Evolutionary conservation across 768 basidiomycete species (phyloP), one percentile per base, ranked within the genome.

Genomic region (Boletus coccyginus): DNA sequence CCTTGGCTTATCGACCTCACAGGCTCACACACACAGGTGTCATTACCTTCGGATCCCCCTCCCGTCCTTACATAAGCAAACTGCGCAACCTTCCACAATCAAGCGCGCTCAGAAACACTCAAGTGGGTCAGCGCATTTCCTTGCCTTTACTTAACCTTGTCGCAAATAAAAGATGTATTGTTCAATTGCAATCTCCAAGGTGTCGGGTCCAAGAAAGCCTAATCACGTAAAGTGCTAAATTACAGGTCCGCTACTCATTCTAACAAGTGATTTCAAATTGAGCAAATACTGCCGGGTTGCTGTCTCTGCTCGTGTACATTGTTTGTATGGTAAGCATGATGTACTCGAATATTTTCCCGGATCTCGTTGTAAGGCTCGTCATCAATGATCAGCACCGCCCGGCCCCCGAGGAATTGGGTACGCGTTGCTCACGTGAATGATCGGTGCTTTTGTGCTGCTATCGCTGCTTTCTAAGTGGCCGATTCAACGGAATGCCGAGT

Each of bases 1-100:
- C 29, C 10, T 10, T 51, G 10, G 10, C 59, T 60, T 60, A 60
- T 53, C 58, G 57, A 35, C n/a, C 46, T n/a, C 33, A 1, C n/a
- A 21, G 21, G 21, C 21, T 21, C 21, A 49, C 43, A 17, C 31
- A 47, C 21, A 21, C 21, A 21, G 21, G 21, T 21, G 21, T 21
- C 21, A 21, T 21, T 21, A 21, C 21, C 1, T 21, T 21, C 32
- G 41, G 41, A 35, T 43, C 27, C 21, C n/a, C 38, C 7, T 31
- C 7, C 51, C 17, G 29, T 16, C 7, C 14, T 56, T 38, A 27
- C 27, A 19, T 41, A 54, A 48, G 14, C 19, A 19, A 32, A 11
- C 27, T 27, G 27, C 27, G 27, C 27, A 27, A 27, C 27, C 3
- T 3, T 14, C 35, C 35, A 11, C 49, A 50, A 3, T 11, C 16